phyloP scores from a whole-genome alignment of 495 filamentous ascomycete species.

The Penicillium paxilli region DNA sequence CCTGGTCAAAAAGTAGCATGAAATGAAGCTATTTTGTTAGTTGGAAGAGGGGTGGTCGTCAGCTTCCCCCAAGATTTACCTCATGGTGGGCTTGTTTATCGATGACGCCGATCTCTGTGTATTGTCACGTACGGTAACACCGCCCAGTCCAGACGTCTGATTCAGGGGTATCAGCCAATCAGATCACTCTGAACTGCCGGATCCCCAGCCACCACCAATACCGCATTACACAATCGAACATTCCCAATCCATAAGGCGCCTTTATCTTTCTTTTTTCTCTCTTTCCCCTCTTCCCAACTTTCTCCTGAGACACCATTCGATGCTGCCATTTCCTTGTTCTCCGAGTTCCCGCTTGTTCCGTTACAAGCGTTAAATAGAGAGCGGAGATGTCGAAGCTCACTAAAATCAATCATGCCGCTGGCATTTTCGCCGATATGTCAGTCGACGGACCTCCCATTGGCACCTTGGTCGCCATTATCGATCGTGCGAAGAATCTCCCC shows the following conservation, averaged over 20 bases:
- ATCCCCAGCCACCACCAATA: slow-evolving; percentile 32
- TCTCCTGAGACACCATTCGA: slow-evolving; percentile 11
- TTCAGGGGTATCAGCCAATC: slow-evolving; percentile 27
- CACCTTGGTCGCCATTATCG: slow-evolving; percentile 86
- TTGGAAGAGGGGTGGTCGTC: background rate
- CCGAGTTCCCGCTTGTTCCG: background rate
- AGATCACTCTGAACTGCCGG: background rate
- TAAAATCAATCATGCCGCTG: slow-evolving; percentile 70
- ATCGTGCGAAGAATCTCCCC: slow-evolving; percentile 92
- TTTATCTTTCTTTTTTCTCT: slow-evolving; percentile 19
- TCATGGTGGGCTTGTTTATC: slow-evolving; percentile 14
- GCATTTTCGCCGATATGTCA: slow-evolving; percentile 94
- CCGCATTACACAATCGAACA: slow-evolving; percentile 22
- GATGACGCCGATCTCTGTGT: slow-evolving; percentile 7
- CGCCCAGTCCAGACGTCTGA: slow-evolving; percentile 13
- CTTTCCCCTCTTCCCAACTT: slow-evolving; percentile 4
- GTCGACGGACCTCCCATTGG: slow-evolving; percentile 94
- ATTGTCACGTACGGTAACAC: slow-evolving; percentile 20
- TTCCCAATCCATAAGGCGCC: slow-evolving; percentile 24
- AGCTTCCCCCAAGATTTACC: background rate
- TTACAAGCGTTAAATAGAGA: background rate
- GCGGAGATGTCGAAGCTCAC: slow-evolving; percentile 33
- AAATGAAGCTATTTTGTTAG: background rate
- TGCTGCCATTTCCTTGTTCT: slow-evolving; percentile 6
- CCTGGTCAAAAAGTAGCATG: background rate